Conservation (phyloP, 352 stramenopile genomes). For the Halophytophthora batemanensis region DNA sequence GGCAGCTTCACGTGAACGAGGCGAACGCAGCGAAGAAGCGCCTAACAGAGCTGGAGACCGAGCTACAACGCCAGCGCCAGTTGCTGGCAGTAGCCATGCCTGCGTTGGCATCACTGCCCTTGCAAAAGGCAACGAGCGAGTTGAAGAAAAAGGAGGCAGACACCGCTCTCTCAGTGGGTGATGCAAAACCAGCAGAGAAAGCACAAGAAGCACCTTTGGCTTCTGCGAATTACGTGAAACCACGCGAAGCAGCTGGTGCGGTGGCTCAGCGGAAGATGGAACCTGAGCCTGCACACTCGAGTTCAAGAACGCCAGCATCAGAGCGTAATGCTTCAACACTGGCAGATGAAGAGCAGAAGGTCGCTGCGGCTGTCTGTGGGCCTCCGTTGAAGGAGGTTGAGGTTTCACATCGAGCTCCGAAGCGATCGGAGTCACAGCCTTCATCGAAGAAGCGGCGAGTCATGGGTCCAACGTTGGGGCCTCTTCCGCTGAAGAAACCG, state of each 20-base stretch:
- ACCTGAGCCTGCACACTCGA: no score
- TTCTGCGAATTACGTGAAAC: background rate
- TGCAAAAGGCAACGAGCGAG: conserved; percentile 15
- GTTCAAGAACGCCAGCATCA: no score
- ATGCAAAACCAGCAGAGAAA: background rate
- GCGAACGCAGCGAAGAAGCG: conserved; percentile 19
- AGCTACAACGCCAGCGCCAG: conserved; percentile 46
- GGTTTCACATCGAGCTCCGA: background rate
- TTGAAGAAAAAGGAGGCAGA: background rate
- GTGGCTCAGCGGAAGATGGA: no score
- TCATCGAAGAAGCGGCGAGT: conserved; percentile 33
- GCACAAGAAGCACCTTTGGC: no score
- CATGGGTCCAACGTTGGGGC: conserved; percentile 30
- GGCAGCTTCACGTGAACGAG: conserved; percentile 41
- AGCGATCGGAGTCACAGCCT: conserved; percentile 2
- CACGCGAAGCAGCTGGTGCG: background rate
- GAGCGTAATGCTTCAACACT: no score
- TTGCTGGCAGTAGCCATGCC: conserved; percentile 52
- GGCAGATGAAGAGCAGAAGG: conserved; percentile 1
- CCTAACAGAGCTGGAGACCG: conserved; percentile 28
- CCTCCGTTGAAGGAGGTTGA: conserved; percentile 1
- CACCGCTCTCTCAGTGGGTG: background rate
- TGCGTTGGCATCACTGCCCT: conserved; percentile 31
- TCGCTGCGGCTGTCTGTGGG: conserved; percentile 2
- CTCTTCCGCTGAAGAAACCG: conserved; percentile 2